Conservation (phyloP, 2,329 filamentous ascomycete species). For the Fusarium pseudonygamai region DNA sequence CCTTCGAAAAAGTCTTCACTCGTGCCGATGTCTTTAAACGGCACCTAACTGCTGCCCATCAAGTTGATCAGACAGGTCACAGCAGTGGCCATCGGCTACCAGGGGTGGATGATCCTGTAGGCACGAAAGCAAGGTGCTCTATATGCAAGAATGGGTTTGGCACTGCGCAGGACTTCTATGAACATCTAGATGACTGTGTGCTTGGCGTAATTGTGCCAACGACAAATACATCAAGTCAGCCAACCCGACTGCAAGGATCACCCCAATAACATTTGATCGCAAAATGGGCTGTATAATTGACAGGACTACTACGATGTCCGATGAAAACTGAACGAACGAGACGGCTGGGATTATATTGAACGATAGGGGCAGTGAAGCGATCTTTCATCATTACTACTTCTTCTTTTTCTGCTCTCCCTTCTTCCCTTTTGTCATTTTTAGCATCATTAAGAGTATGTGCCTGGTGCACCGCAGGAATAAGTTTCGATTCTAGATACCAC, state of each 20-base stretch:
- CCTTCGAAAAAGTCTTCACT: conserved; percentile 95
- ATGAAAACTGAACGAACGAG: conserved; percentile 13
- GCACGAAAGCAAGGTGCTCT: conserved; percentile 83
- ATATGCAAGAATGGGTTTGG: conserved; percentile 84
- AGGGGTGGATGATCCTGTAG: conserved; percentile 29
- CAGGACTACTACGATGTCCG: background rate
- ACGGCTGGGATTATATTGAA: conserved; percentile 12
- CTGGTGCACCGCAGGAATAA: conserved; percentile 23
- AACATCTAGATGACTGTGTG: conserved; percentile 82
- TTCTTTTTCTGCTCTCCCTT: conserved; percentile 7
- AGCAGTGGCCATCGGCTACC: conserved; percentile 72
- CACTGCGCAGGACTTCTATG: conserved; percentile 95
- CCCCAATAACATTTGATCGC: background rate
- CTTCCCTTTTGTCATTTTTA: conserved; percentile 12
- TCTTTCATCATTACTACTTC: background rate
- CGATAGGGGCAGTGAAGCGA: conserved; percentile 9
- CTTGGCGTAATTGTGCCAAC: conserved; percentile 65
- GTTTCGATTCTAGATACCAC: conserved; percentile 39
- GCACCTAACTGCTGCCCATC: conserved; percentile 91
- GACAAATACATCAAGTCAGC: conserved; percentile 12
- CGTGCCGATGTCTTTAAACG: conserved; percentile 97
- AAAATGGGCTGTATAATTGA: background rate
- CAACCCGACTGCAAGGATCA: conserved; percentile 21
- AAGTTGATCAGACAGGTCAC: conserved; percentile 92
- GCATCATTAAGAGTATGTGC: conserved; percentile 29